phyloP scores from a whole-genome alignment of 306 rosid genomes.

The Acacia acuminata region DNA sequence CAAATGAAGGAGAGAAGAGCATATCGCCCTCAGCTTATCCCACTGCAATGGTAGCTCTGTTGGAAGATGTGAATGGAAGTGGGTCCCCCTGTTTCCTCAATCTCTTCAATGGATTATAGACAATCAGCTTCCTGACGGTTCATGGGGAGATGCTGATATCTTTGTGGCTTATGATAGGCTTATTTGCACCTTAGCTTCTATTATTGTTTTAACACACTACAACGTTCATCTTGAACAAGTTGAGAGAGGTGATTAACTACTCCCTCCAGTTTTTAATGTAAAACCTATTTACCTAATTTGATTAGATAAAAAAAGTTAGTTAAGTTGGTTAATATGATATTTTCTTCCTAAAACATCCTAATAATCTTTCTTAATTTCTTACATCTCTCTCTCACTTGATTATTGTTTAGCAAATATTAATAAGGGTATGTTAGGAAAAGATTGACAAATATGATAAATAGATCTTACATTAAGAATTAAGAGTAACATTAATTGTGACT shows the following conservation, averaged over 20 bases:
- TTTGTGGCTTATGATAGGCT: constrained; percentile 61
- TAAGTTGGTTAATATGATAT: too few species aligned
- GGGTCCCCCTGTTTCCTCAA: constrained; percentile 50
- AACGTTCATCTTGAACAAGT: constrained; percentile 48
- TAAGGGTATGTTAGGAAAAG: too few species aligned
- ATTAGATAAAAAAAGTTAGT: too few species aligned
- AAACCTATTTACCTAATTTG: too few species aligned
- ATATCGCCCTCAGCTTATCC: constrained; percentile 52
- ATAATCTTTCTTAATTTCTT: too few species aligned
- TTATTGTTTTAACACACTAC: constrained; percentile 51
- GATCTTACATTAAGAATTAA: too few species aligned
- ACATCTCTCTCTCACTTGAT: too few species aligned
- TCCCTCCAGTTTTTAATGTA: too few species aligned
- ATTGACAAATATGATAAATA: too few species aligned
- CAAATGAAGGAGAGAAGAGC: constrained; percentile 61
- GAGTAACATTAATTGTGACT: too few species aligned
- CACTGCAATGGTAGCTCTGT: constrained; percentile 74
- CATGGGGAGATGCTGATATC: constrained; percentile 57
- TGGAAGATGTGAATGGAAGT: constrained; percentile 41
- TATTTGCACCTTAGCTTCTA: constrained; percentile 56
- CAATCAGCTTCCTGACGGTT: constrained; percentile 61
- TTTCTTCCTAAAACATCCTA: too few species aligned
- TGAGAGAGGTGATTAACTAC: constrained; percentile 33
- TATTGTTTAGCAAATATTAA: too few species aligned
- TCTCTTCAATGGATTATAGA: constrained; percentile 56